These are phyloP conservation scores for Fagus crenata DNA, from an alignment of 306 rosid genomes.

Conservation along the genomic window DNA sequence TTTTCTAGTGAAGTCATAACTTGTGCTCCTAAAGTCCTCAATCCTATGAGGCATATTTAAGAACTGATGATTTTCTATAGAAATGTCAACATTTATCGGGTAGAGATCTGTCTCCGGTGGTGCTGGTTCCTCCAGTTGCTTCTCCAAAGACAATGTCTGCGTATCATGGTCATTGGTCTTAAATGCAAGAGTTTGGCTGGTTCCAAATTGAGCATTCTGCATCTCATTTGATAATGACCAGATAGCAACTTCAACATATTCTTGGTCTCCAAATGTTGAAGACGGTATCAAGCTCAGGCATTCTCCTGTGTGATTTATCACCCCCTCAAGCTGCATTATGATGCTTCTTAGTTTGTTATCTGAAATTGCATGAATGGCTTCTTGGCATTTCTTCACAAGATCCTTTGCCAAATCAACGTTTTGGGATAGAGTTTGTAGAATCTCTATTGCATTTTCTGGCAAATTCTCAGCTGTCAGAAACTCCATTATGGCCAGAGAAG, in stretches of 20 bases:
- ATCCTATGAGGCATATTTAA: neutral
- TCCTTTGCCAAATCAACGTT: slow-evolving; percentile 36
- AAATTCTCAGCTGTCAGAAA: slow-evolving; percentile 24
- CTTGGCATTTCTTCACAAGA: slow-evolving; percentile 36
- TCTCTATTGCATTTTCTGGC: slow-evolving; percentile 34
- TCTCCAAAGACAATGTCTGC: slow-evolving; percentile 6
- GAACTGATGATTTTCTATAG: slow-evolving; percentile 18
- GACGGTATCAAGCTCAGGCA: slow-evolving; percentile 37
- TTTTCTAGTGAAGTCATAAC: slow-evolving; percentile 16
- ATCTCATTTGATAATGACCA: slow-evolving; percentile 43
- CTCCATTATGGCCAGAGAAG: slow-evolving; percentile 43
- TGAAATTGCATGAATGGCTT: slow-evolving; percentile 18
- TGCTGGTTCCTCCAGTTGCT: slow-evolving; percentile 22
- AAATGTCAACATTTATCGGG: slow-evolving; percentile 34
- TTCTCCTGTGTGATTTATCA: slow-evolving; percentile 41
- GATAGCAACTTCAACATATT: slow-evolving; percentile 36
- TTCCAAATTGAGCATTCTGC: slow-evolving; percentile 26
- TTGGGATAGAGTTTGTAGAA: slow-evolving; percentile 34
- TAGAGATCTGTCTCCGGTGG: slow-evolving; percentile 42
- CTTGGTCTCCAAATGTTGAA: slow-evolving; percentile 36
- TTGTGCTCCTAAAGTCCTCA: slow-evolving; percentile 7
- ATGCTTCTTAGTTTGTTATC: slow-evolving; percentile 17
- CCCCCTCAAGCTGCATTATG: slow-evolving; percentile 29
- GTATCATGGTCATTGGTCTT: slow-evolving; percentile 7
- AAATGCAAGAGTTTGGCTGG: slow-evolving; percentile 2